Conservation (phyloP, 2,329 filamentous ascomycete species). For the Claviceps spartinae region DNA sequence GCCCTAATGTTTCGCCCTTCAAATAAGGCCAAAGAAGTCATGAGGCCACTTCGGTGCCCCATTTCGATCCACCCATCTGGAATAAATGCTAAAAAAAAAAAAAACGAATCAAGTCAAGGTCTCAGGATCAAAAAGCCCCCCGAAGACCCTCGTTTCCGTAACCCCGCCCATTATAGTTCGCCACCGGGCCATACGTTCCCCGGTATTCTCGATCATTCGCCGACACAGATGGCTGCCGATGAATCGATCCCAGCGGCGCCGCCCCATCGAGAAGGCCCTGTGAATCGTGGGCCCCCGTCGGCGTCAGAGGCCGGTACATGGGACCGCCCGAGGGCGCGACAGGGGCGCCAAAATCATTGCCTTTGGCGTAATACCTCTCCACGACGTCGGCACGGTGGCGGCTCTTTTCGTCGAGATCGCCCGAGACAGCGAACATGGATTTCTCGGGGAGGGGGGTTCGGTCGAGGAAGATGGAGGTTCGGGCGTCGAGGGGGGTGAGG, state of each 20-base stretch:
- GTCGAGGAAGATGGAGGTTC: constrained; percentile 71
- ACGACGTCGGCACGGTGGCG: constrained; percentile 17
- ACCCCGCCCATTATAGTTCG: constrained; percentile 2
- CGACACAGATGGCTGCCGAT: constrained; percentile 7
- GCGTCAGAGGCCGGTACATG: constrained; percentile 25
- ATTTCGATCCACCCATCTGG: too few species aligned
- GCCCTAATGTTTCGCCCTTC: background rate
- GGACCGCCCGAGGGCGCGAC: constrained; percentile 15
- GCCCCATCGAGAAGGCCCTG: constrained; percentile 26
- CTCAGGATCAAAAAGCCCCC: background rate
- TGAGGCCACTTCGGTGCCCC: too few species aligned
- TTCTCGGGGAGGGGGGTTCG: constrained; percentile 23
- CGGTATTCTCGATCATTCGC: constrained; percentile 4
- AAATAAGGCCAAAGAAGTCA: too few species aligned
- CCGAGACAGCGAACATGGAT: constrained; percentile 30
- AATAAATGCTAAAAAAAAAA: too few species aligned
- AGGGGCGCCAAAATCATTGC: constrained; percentile 11
- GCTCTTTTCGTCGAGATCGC: constrained; percentile 23
- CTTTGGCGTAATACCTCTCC: constrained; percentile 18
- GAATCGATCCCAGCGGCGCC: constrained; percentile 23
- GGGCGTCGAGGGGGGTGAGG: constrained; percentile 74
- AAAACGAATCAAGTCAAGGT: too few species aligned
- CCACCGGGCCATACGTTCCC: constrained; percentile 8
- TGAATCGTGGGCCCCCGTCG: constrained; percentile 18
- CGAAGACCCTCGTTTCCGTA: constrained; percentile 4